Percentiles rank a stretch among this genome's conserved stretches.
Evolutionary conservation across 2,329 filamentous ascomycete species (phyloP).

Genomic region (Biscogniauxia mediterranea): DNA sequence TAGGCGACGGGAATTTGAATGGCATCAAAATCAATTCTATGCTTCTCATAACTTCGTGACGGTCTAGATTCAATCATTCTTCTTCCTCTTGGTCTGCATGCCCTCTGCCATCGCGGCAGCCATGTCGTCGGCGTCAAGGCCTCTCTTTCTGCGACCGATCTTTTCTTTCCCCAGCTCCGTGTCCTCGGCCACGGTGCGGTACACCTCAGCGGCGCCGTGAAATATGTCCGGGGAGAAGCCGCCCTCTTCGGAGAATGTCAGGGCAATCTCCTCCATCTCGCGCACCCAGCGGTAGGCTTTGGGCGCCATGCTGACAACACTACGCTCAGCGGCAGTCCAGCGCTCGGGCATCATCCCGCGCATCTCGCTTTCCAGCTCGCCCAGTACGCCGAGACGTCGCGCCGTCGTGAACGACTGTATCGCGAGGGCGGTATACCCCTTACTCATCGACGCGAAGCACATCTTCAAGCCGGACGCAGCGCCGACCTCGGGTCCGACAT

Average conservation of each 20-base stretch:
- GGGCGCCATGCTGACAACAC: slow-evolving; percentile 60
- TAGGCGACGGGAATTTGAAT: neutral
- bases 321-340: slow-evolving; percentile 45
- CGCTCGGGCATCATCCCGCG: slow-evolving; percentile 46
- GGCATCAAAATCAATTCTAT: neutral
- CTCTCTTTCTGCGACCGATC: slow-evolving; percentile 54
- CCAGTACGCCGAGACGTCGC: slow-evolving; percentile 58
- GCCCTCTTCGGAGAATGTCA: slow-evolving; percentile 63
- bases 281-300: slow-evolving; percentile 77
- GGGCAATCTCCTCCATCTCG: slow-evolving; percentile 75
- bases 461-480: slow-evolving; percentile 62
- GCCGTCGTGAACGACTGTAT: slow-evolving; percentile 72
- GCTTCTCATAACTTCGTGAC: neutral
- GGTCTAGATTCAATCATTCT: slow-evolving; percentile 23
- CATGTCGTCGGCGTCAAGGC: slow-evolving; percentile 57
- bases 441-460: slow-evolving; percentile 61
- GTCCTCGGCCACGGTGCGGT: slow-evolving; percentile 59
- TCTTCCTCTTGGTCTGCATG: slow-evolving; percentile 32
- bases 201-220: slow-evolving; percentile 59
- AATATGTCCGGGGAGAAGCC: slow-evolving; percentile 60
- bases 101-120: slow-evolving; percentile 39
- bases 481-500: slow-evolving; percentile 50
- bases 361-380: slow-evolving; percentile 57
- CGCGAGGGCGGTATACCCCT: slow-evolving; percentile 66
- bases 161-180: slow-evolving; percentile 59